Percentiles rank a stretch among this genome's conserved stretches.
Evolutionary conservation across 2,329 filamentous ascomycete genomes (phyloP).

Genomic region (Aureobasidium sp.): DNA sequence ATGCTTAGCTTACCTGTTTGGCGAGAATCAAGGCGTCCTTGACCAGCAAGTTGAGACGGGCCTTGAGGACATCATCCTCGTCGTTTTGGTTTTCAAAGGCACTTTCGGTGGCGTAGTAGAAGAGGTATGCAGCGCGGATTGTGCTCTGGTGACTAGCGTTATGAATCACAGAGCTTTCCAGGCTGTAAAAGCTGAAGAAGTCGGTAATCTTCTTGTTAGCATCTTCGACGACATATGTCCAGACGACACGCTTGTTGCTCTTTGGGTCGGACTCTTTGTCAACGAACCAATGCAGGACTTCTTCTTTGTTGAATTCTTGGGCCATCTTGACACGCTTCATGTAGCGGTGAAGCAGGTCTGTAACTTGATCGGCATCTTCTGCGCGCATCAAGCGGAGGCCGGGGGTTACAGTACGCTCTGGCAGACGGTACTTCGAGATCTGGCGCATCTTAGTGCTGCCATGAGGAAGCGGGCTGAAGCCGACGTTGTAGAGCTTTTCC

Average conservation of each 20-base stretch:
- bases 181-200: conserved; percentile 93
- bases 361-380: conserved; percentile 69
- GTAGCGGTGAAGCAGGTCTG: conserved; percentile 67
- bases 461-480: conserved; percentile 79
- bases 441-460: conserved; percentile 80
- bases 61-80: conserved; percentile 42
- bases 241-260: conserved; percentile 72
- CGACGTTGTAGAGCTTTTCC: conserved; percentile 90
- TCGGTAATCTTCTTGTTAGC: conserved; percentile 73
- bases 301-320: conserved; percentile 69
- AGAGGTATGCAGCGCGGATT: conserved; percentile 87
- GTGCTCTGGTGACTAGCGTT: conserved; percentile 69
- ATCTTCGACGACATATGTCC: conserved; percentile 81
- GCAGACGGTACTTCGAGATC: conserved; percentile 76
- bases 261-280: conserved; percentile 49
- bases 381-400: conserved; percentile 73
- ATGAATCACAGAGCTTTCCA: conserved; percentile 81
- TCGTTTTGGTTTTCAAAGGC: conserved; percentile 46
- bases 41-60: conserved; percentile 70
- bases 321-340: conserved; percentile 73
- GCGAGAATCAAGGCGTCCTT: conserved; percentile 81
- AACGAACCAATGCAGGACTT: conserved; percentile 82
- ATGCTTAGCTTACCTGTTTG: conserved; percentile 49
- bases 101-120: conserved; percentile 86
- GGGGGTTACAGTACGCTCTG: conserved; percentile 58